Evolutionary conservation across 2,329 filamentous ascomycete genomes (phyloP).

Genomic region (Cladorrhinum sp.): DNA sequence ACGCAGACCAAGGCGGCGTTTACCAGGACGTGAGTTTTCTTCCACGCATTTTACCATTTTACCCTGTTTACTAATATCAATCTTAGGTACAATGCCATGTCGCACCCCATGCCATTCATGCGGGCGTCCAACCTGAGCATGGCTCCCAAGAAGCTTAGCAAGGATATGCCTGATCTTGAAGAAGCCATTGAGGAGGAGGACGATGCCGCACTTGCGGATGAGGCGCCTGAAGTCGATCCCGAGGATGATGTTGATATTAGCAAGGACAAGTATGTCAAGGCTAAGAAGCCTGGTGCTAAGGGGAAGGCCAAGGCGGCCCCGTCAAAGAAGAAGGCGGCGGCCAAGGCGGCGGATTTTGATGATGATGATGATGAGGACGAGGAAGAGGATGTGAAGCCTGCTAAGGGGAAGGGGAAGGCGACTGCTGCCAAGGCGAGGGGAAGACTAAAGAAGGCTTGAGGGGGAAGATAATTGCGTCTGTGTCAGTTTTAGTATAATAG

Average conservation of each 20-base stretch:
- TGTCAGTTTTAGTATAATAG: too few relatives aligned
- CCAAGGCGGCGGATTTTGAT: slow-evolving; percentile 46
- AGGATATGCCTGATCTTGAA: slow-evolving; percentile 87
- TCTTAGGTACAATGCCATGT: slow-evolving; percentile 74
- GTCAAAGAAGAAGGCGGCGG: slow-evolving; percentile 41
- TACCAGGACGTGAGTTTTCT: slow-evolving; percentile 70
- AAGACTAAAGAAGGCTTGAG: slow-evolving; percentile 43
- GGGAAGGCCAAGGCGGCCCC: slow-evolving; percentile 57
- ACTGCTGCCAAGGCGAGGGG: slow-evolving; percentile 40
- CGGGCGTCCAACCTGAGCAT: slow-evolving; percentile 72
- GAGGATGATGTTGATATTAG: slow-evolving; percentile 79
- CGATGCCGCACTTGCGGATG: slow-evolving; percentile 48
- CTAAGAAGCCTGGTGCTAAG: slow-evolving; percentile 48
- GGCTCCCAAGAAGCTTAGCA: slow-evolving; percentile 66
- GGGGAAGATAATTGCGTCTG: not conserved
- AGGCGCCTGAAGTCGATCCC: slow-evolving; percentile 63
- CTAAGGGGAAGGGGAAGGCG: slow-evolving; percentile 41
- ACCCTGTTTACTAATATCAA: slow-evolving; percentile 15
- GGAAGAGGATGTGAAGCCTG: slow-evolving; percentile 41
- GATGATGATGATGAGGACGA: slow-evolving; percentile 50
- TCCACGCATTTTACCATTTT: not conserved
- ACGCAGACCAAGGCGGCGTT: slow-evolving; percentile 84
- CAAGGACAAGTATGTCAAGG: slow-evolving; percentile 96
- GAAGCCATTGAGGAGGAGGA: slow-evolving; percentile 94
- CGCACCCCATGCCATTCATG: slow-evolving; percentile 92